Percentiles rank a stretch among this genome's conserved stretches.
phyloP scores from a whole-genome alignment of 768 basidiomycete species.

The Mycena pura region DNA sequence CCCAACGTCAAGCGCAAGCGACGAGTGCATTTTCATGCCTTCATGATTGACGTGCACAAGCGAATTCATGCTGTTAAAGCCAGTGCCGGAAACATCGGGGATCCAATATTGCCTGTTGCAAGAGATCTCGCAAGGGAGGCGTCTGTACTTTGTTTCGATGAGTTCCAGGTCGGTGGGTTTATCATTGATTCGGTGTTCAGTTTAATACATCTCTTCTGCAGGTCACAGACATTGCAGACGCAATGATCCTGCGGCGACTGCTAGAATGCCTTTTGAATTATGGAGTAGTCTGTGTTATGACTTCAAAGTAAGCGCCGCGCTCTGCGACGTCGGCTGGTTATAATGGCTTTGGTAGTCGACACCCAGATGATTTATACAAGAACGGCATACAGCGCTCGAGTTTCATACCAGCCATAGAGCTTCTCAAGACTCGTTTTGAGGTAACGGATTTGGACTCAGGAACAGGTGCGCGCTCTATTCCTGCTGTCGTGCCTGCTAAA shows the following conservation, averaged over 20 bases:
- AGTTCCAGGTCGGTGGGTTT: constrained; percentile 80
- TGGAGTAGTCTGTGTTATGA: constrained; percentile 94
- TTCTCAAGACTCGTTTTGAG: constrained; percentile 86
- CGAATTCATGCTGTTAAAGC: constrained; percentile 84
- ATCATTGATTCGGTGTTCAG: not conserved
- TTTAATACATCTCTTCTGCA: constrained; percentile 33
- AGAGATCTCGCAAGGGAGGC: constrained; percentile 86
- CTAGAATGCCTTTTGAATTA: constrained; percentile 85
- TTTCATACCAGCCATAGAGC: constrained; percentile 93
- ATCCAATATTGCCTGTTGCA: constrained; percentile 88
- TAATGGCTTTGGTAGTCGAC: constrained; percentile 67
- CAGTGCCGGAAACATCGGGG: constrained; percentile 73
- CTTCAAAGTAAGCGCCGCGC: constrained; percentile 96
- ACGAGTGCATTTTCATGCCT: constrained; percentile 96
- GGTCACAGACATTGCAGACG: constrained; percentile 97
- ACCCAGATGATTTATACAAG: constrained; percentile 97
- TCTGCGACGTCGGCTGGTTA: no score
- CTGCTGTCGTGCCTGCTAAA: constrained; percentile 2
- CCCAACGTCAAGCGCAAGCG: constrained; percentile 71
- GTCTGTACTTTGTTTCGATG: constrained; percentile 92
- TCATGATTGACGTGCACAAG: constrained; percentile 99
- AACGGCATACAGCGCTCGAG: constrained; percentile 97
- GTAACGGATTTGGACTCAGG: constrained; percentile 96
- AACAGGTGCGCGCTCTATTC: constrained; percentile 65
- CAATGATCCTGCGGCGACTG: constrained; percentile 94